Base-by-base conservation (phyloP, 208 protist species). In the Acanthamoeba castellanii region DNA sequence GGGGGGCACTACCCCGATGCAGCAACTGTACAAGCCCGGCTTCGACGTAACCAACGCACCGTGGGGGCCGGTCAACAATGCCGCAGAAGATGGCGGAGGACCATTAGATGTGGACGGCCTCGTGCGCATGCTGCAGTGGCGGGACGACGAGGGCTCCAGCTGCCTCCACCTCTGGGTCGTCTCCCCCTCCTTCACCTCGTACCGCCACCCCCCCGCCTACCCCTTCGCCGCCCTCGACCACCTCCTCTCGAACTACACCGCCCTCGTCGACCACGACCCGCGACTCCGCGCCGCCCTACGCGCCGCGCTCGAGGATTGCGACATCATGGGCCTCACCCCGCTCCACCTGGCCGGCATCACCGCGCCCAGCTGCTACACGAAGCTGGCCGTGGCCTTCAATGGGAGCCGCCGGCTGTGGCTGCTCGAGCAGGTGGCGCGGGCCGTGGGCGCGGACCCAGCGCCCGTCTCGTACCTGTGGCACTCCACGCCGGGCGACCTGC, bases 61-160 rank as follows among this genome's bases (percentile, higher is more conserved):
- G 27, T 47, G 27, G 64, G 8, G 7, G 72, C 27, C 72, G 0
- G 37, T 42, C 37, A 42, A 42, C 37, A 42, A 3, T 42, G 37
- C 37, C 37, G 42, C 42, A 30, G 37, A 82, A 20, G 18, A n/a
- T 25, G 72, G 72, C 72, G 42, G 27, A 6, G 66, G 9, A 0
- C 9, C 66, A 72, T 18, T 18, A n/a, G 66, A 34, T 9, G 22
- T 13, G 14, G 66, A 72, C 66, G 18, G 22, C 11, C n/a, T 72
- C 66, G 11, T 37, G n/a, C 30, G n/a, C 66, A 8, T 78, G 13
- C 30, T 85, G 42, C 76, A 57, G n/a, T 85, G 76, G 76, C 76
- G 76, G 14, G 76, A 85, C 42, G 45, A 57, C 14, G 76, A 85
- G 76, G 76, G 76, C 76, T 85, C 76, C 16, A 22, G 76, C 25